Evolutionary conservation across 495 filamentous ascomycete genomes (phyloP).

Genomic region (Podospora fimiseda): DNA sequence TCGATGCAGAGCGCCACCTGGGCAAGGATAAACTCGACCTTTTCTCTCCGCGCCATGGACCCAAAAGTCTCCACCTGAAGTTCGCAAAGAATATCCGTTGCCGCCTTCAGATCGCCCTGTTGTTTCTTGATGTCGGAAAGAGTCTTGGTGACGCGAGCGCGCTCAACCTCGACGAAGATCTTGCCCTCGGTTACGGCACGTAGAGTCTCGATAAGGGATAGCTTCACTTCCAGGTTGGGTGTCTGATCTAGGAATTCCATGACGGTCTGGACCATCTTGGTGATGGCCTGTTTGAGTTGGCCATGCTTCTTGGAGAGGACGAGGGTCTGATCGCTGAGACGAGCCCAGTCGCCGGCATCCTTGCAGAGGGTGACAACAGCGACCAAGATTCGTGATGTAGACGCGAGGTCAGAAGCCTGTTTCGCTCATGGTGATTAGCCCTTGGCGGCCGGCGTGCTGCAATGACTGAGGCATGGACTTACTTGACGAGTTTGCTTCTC

Average conservation of each 20-base stretch:
- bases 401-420: conserved; percentile 89
- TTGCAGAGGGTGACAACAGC: conserved; percentile 91
- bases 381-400: conserved; percentile 81
- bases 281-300: conserved; percentile 97
- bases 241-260: conserved; percentile 83
- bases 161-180: conserved; percentile 98
- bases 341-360: conserved; percentile 80
- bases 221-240: conserved; percentile 75
- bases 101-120: conserved; percentile 84
- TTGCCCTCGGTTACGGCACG: conserved; percentile 98
- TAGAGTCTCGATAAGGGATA: conserved; percentile 88
- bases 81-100: conserved; percentile 90
- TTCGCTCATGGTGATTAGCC: conserved; percentile 11
- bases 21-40: conserved; percentile 96
- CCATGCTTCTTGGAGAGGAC: conserved; percentile 98
- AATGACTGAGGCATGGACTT: conserved; percentile 16
- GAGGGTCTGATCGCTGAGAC: conserved; percentile 93
- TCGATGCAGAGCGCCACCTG: conserved; percentile 95
- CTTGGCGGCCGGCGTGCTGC: background rate
- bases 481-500: conserved; percentile 98
- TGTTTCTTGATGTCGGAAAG: conserved; percentile 94
- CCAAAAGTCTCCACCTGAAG: conserved; percentile 98
- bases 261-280: conserved; percentile 96
- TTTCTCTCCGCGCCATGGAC: conserved; percentile 93
- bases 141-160: conserved; percentile 89